These are phyloP conservation scores for Kalanchoe fedtschenkoi DNA, from an alignment of 164 flowering plant genomes.

Conservation along the genomic window DNA sequence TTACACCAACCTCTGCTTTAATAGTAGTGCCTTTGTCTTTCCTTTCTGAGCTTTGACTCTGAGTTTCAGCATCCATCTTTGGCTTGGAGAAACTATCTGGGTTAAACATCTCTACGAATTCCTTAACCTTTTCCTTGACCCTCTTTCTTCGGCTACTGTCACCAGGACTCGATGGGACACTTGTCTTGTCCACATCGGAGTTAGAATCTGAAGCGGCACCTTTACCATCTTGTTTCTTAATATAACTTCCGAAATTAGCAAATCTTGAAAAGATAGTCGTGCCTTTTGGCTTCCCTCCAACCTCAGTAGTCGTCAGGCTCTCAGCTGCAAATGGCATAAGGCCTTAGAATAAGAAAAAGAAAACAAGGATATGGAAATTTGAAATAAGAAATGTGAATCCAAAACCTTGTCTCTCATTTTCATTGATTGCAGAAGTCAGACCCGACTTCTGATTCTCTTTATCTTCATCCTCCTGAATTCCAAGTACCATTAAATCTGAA, in stretches of 20 bases:
- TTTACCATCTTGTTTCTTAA: constrained; percentile 22
- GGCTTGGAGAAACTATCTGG: constrained; percentile 41
- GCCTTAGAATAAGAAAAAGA: background rate
- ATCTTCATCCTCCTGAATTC: constrained; percentile 13
- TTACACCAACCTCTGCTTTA: constrained; percentile 15
- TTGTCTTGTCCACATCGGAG: constrained; percentile 14
- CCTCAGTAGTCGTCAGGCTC: constrained; percentile 12
- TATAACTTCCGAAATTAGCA: constrained; percentile 12
- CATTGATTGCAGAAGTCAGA: constrained; percentile 12
- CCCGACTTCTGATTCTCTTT: constrained; percentile 17
- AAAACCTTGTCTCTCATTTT: constrained; percentile 24
- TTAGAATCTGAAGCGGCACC: constrained; percentile 7
- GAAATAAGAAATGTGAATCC: background rate
- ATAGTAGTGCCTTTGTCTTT: constrained; percentile 11
- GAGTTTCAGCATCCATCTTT: constrained; percentile 10
- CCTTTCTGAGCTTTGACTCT: constrained; percentile 27
- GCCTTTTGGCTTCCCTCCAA: constrained; percentile 13
- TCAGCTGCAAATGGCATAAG: constrained; percentile 22
- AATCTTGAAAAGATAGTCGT: constrained; percentile 11
- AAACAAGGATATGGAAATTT: background rate
- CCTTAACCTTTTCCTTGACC: constrained; percentile 55
- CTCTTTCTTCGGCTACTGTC: constrained; percentile 19
- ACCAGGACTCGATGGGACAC: constrained; percentile 17
- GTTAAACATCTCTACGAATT: constrained; percentile 65
- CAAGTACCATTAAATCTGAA: constrained; percentile 5